Evolutionary conservation across 345 rosid genomes (phyloP).

Genomic region (Lumnitzera racemosa): DNA sequence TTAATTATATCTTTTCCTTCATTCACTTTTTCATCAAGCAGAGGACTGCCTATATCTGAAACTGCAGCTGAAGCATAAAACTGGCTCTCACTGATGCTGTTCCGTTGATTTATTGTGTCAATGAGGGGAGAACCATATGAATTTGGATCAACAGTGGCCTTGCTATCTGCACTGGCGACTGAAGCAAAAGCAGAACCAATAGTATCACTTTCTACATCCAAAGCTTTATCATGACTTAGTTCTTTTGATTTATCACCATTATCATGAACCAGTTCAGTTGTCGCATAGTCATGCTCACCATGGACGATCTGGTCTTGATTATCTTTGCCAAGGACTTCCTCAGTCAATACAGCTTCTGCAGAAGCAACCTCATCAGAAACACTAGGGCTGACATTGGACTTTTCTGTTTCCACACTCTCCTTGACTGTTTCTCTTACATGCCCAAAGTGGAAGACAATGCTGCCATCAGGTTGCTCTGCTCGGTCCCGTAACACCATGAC

Average conservation of each 20-base stretch:
- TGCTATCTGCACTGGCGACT: conserved; percentile 12
- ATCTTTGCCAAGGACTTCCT: not conserved
- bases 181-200: conserved; percentile 6
- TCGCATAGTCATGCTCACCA: not conserved
- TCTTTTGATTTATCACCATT: not conserved
- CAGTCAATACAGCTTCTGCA: not conserved
- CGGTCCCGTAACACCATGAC: not conserved
- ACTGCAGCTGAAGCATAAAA: too few relatives aligned
- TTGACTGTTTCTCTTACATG: conserved; percentile 27
- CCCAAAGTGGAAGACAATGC: conserved; percentile 53
- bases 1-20: too few relatives aligned
- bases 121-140: conserved; percentile 8
- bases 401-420: conserved; percentile 15
- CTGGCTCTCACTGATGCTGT: not conserved
- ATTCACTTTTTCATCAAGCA: too few relatives aligned
- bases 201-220: conserved; percentile 3
- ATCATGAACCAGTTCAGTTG: conserved; percentile 2
- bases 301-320: not conserved
- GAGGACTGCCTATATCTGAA: too few relatives aligned
- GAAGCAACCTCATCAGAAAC: conserved; percentile 12
- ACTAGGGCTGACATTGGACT: not conserved
- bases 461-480: conserved; percentile 56
- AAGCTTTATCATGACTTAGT: not conserved
- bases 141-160: conserved; percentile 12
- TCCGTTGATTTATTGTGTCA: conserved; percentile 11